Base-by-base conservation (phyloP, 257 asterid species). In the Forsythia suspensa region DNA sequence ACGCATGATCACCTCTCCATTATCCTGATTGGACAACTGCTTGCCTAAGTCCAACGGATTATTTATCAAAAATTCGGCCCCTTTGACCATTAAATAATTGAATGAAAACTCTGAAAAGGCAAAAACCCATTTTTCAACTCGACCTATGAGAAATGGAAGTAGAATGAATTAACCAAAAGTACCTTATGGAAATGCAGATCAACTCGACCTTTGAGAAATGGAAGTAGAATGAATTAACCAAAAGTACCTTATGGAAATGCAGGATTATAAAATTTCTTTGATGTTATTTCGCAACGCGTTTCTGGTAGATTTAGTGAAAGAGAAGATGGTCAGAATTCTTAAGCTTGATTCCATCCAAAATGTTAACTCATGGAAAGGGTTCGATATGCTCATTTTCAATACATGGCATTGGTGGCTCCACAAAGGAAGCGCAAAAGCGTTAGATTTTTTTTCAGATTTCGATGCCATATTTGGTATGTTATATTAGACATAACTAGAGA, bases 331-430 rank as follows among this genome's bases (percentile, higher is more conserved):
- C 0, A 90, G 88, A 80, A 79, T 90, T 77, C 72, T 93, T 79
- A 91, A 85, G 80, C 86, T 93, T 37, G 96, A 90, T 39, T 89
- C 95, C 0, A 90, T 91, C 63, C 24, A 77, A 79, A 89, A 88
- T 81, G 98, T 96, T 4, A 71, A 83, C 36, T 79, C 91, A 2
- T 91, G 94, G 97, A 90, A 75, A 84, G 94, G n/a, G 6, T 69
- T 59, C n/a, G 96, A 93, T 40, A 78, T 93, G 94, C 97, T 93
- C 44, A 85, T 93, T 69, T 93, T 93, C 82, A 91, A 90, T 21
- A 84, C 98, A 7, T 91, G 97, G 97, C 98, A 91, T 77, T 91
- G 98, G 97, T 93, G 97, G 98, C 92, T 89, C 38, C 97, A 90
- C 76, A 90, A 91, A 72, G 97, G 97, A 82, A 84, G 55, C 42